Evolutionary conservation across 495 filamentous ascomycete species (phyloP), one percentile per base, ranked within the genome.

Genomic region (Pseudoneurospora amorphoporcata): DNA sequence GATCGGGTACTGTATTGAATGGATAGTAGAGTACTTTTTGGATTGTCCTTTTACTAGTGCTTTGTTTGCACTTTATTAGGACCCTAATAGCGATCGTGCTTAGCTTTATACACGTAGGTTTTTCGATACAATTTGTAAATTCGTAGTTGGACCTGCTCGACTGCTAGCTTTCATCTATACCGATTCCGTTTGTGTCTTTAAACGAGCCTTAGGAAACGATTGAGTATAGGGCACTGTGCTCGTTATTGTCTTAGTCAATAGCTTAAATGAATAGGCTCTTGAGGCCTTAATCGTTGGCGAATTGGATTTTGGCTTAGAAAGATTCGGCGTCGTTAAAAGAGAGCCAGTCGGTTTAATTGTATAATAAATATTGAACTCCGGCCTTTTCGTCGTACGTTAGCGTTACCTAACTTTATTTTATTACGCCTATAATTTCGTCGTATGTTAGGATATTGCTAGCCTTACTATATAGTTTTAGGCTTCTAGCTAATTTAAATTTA

Each of bases 301-400:
- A 84, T 23, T 81, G 75, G 1, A 79, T 69, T 75, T 87, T 86
- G 41, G 74, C 69, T 72, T 82, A 73, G 69, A 87, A 79, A 0
- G 84, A 86, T 6, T 80, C 73, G 1, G 41, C 68, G 71, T 84
- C 82, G 71, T 88, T 79, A 73, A 79, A 88, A 1, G 77, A 81
- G 8, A 87, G 77, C 86, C 86, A 88, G 70, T 87, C 83, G 71
- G 85, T 75, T 0, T 61, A 8, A 70, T 80, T 72, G 68, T 71
- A 87, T 0, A 72, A 74, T 42, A 86, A 41, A 41, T 81, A 83
- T 72, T 87, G 84, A 39, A 84, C 81, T 1, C 72, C 81, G 7
- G 72, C 71, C 32, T 75, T 69, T 61, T 82, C 76, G 69, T 82
- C 76, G 32, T 74, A 68, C 6, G 69, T n/a, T 2, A 71, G 70